Evolutionary conservation across 2,329 filamentous ascomycete species (phyloP).

Genomic region (Talaromyces atroroseus): DNA sequence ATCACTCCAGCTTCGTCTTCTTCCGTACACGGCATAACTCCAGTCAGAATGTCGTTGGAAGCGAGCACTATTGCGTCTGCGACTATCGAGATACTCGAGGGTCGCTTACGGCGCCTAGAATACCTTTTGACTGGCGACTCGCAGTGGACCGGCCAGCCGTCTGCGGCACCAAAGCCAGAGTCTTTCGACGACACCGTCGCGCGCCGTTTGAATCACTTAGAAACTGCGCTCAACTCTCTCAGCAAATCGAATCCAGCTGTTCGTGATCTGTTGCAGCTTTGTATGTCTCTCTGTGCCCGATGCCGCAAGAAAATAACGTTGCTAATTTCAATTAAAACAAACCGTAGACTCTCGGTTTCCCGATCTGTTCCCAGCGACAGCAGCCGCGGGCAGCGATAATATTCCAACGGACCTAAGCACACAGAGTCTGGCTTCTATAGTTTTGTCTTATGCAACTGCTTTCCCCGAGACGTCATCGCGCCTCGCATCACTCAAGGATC

Average conservation of each 20-base stretch:
- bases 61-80: conserved; percentile 32
- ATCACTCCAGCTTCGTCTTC: not conserved
- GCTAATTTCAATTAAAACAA: conserved; percentile 7
- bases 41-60: conserved; percentile 28
- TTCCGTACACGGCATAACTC: not conserved
- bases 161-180: conserved; percentile 28
- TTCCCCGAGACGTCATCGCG: conserved; percentile 45
- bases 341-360: conserved; percentile 35
- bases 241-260: conserved; percentile 34
- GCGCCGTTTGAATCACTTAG: conserved; percentile 34
- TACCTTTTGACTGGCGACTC: conserved; percentile 41
- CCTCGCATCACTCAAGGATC: conserved; percentile 44
- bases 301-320: not conserved
- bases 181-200: conserved; percentile 35
- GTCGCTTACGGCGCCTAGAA: conserved; percentile 39
- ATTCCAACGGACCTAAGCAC: conserved; percentile 33
- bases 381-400: conserved; percentile 19
- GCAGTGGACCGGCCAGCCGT: conserved; percentile 36
- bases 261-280: conserved; percentile 38
- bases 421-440: conserved; percentile 34
- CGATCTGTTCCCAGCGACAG: conserved; percentile 35
- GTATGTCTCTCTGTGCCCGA: conserved; percentile 23
- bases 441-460: conserved; percentile 41
- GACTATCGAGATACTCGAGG: conserved; percentile 41
- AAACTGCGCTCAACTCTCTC: conserved; percentile 34